Evolutionary conservation across 1,284 basidiomycete species (phyloP).

Genomic region (Cryptococcus amylolentus): DNA sequence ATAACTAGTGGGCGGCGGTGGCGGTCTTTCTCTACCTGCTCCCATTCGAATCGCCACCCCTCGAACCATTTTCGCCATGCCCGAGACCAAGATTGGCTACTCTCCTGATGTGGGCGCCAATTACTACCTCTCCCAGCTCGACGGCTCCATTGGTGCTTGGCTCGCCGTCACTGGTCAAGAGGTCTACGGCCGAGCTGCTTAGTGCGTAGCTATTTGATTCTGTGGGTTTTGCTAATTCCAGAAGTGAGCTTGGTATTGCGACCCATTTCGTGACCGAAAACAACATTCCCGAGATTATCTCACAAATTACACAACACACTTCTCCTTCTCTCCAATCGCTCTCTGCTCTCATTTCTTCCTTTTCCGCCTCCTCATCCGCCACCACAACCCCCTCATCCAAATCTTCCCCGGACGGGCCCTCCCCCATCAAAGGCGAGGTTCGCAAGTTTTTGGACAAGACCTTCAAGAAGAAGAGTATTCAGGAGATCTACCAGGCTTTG

Average conservation of each 20-base stretch:
- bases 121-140: constrained; percentile 82
- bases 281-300: constrained; percentile 62
- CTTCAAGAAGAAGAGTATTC: constrained; percentile 67
- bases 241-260: constrained; percentile 80
- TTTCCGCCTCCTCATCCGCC: constrained; percentile 5
- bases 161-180: constrained; percentile 81
- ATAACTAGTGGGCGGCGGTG: constrained; percentile 85
- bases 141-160: constrained; percentile 90
- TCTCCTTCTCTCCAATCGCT: constrained; percentile 45
- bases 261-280: constrained; percentile 82
- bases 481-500: constrained; percentile 65
- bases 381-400: constrained; percentile 8
- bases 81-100: constrained; percentile 82
- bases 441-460: constrained; percentile 73
- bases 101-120: constrained; percentile 72
- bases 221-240: background rate
- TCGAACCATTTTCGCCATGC: constrained; percentile 92
- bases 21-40: constrained; percentile 83
- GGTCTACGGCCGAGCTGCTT: constrained; percentile 71
- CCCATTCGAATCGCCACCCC: constrained; percentile 92
- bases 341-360: constrained; percentile 56
- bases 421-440: constrained; percentile 60
- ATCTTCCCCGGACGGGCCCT: constrained; percentile 56
- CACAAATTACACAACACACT: constrained; percentile 44
- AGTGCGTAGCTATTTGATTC: constrained; percentile 52